Base-by-base conservation (phyloP, 2,329 filamentous ascomycete species). In the Nectriaceae sp. region DNA sequence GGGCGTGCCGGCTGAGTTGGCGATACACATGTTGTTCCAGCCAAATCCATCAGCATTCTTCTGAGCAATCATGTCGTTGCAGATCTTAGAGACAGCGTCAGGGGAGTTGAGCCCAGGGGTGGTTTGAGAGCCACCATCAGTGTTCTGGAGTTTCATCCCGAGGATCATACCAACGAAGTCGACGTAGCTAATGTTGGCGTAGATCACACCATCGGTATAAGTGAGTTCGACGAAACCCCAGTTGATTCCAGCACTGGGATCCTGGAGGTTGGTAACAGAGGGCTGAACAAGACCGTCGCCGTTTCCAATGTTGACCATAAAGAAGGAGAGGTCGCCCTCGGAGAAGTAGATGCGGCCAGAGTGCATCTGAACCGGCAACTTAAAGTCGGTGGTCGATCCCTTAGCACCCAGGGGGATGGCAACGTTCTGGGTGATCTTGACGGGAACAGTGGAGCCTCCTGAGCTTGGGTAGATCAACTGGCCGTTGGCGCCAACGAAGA, bases 181-280 rank as follows among this genome's bases (percentile, higher is more conserved):
- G 24, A 80, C 77, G 47, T 75, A 78, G 40, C 70, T 75, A 45
- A 80, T 70, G 59, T 79, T 78, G 52, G 75, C 73, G 36, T 65
- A 78, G 21, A 79, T 57, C 5, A 65, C 60, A 0, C 68, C 67
- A 2, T 66, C 55, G 0, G 65, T 74, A 55, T 71, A 72, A 2
- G 75, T 75, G 21, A 80, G 63, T 55, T 80, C 77, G 16, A 77
- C 67, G 45, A 79, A 79, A 1, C 75, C 76, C 75, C 76, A 79
- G 57, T 73, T 72, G 31, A 75, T 58, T 2, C 61, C 66, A 0
- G 71, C 63, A 21, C 70, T 76, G 3, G 75, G 71, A 44, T 79
- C 76, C 3, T 52, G 44, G 0, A 71, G 62, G 58, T 75, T 75
- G 11, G 66, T 68, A 8, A 73, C 68, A 0, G 77, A 74, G 0